Conservation (phyloP, 139 green algal genomes). For the Pleodorina starrii region DNA sequence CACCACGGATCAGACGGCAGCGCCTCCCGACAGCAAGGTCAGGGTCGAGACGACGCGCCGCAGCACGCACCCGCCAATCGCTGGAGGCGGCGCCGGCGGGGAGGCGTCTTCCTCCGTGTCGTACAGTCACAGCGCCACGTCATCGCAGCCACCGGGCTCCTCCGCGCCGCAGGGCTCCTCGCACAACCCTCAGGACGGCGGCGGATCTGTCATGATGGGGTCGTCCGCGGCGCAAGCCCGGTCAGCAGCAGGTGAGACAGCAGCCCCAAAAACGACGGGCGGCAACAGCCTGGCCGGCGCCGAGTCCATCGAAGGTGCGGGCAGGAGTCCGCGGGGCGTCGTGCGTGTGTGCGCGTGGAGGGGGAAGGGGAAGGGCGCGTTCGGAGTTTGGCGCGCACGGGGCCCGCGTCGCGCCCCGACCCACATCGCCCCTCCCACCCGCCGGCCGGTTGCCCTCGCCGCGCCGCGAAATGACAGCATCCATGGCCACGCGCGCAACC, state of each 20-base stretch:
- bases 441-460: no score
- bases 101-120: background rate
- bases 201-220: background rate
- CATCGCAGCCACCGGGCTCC: constrained; percentile 16
- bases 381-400: no score
- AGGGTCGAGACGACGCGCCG: constrained; percentile 31
- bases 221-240: background rate
- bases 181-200: background rate
- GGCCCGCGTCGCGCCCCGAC: no score
- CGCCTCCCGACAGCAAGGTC: background rate
- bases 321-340: background rate
- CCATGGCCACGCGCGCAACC: no score
- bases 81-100: background rate
- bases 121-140: background rate
- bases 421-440: no score
- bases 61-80: background rate
- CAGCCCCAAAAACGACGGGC: background rate
- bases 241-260: background rate
- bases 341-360: no score
- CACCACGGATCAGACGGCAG: background rate
- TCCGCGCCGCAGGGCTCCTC: background rate
- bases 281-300: background rate
- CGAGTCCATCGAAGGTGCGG: background rate
- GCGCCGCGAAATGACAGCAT: no score
- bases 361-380: no score